phyloP scores from a whole-genome alignment of 2,329 filamentous ascomycete species.

The Cladophialophora immunda region DNA sequence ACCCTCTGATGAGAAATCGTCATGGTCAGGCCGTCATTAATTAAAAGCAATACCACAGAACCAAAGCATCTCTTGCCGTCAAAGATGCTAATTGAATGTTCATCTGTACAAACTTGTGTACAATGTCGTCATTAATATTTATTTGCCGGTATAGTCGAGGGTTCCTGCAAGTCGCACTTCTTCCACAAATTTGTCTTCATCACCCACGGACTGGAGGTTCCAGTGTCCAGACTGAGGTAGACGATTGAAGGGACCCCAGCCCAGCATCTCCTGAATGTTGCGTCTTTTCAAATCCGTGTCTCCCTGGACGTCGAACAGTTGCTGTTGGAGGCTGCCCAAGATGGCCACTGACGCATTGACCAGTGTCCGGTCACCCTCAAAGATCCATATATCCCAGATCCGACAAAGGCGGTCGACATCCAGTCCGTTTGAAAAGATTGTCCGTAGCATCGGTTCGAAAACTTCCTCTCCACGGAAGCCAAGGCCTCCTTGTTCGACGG shows the following conservation, averaged over 20 bases:
- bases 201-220: conserved; percentile 49
- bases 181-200: conserved; percentile 54
- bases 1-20: conserved; percentile 1
- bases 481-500: conserved; percentile 40
- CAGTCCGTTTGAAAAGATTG: conserved; percentile 61
- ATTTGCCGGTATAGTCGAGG: conserved; percentile 43
- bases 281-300: conserved; percentile 48
- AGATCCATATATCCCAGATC: conserved; percentile 69
- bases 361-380: conserved; percentile 65
- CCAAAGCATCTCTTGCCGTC: neutral
- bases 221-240: conserved; percentile 52
- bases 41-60: conserved; percentile 21
- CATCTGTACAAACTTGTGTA: conserved; percentile 27
- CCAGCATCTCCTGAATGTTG: conserved; percentile 43
- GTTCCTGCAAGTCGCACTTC: conserved; percentile 55
- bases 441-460: conserved; percentile 64
- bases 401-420: conserved; percentile 63
- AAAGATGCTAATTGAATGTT: conserved; percentile 15
- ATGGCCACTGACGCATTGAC: conserved; percentile 56
- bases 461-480: conserved; percentile 50
- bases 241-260: conserved; percentile 47
- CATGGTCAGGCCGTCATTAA: conserved; percentile 15
- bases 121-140: conserved; percentile 25
- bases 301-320: conserved; percentile 51
- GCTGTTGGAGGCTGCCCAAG: conserved; percentile 53